phyloP scores from a whole-genome alignment of 2,329 filamentous ascomycete species.

The Neopestalotiopsis clavispora region DNA sequence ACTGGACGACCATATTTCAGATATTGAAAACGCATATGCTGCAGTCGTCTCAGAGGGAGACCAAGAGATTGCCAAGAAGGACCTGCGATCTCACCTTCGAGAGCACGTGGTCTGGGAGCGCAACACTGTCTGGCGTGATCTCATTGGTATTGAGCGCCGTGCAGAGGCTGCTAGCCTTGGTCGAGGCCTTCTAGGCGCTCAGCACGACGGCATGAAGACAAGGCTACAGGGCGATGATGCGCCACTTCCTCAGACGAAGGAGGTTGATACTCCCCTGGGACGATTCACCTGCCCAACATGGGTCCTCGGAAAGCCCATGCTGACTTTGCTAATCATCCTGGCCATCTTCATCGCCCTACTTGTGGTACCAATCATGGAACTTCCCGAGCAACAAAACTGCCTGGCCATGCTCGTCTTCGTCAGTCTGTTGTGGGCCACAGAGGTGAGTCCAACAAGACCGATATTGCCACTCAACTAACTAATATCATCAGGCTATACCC shows the following conservation, averaged over 20 bases:
- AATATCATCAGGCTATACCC: slow-evolving; percentile 74
- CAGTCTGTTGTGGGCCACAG: slow-evolving; percentile 93
- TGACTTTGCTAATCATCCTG: slow-evolving; percentile 73
- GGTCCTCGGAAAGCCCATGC: slow-evolving; percentile 83
- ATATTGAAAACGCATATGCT: slow-evolving; percentile 81
- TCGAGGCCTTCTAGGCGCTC: slow-evolving; percentile 78
- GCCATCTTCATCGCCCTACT: slow-evolving; percentile 77
- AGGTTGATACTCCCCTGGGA: slow-evolving; percentile 80
- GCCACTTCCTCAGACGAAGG: slow-evolving; percentile 64
- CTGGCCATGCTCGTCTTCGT: slow-evolving; percentile 92
- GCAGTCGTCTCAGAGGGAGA: slow-evolving; percentile 84
- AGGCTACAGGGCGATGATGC: slow-evolving; percentile 86
- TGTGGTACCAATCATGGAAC: slow-evolving; percentile 79
- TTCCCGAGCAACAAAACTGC: slow-evolving; percentile 92
- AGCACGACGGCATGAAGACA: slow-evolving; percentile 69
- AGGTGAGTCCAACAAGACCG: slow-evolving; percentile 56
- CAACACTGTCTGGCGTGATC: slow-evolving; percentile 98
- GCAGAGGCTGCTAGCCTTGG: slow-evolving; percentile 93
- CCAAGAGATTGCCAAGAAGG: slow-evolving; percentile 75
- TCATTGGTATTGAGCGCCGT: slow-evolving; percentile 96
- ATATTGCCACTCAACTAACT: background rate
- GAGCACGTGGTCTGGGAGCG: slow-evolving; percentile 99
- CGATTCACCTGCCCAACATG: slow-evolving; percentile 77
- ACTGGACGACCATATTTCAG: slow-evolving; percentile 73
- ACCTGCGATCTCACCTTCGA: slow-evolving; percentile 85